Evolutionary conservation across 129 eudicot genomes (phyloP).

Genomic region (Flaveria linearis): DNA sequence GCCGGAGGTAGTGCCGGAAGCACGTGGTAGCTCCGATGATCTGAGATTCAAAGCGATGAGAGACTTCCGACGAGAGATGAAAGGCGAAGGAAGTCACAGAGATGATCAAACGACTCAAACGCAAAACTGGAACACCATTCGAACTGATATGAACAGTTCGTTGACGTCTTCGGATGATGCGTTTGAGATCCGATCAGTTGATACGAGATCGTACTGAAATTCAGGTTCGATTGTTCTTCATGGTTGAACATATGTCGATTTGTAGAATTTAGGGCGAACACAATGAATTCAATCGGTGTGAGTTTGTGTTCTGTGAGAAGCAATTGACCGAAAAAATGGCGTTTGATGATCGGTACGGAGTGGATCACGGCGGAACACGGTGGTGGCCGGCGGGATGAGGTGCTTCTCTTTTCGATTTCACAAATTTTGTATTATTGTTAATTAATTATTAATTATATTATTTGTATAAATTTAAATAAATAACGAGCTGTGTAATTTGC

Average conservation of each 20-base stretch:
- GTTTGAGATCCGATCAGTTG: slow-evolving; percentile 35
- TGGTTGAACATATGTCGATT: not conserved
- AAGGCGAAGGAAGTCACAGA: slow-evolving; percentile 30
- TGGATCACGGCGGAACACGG: not conserved
- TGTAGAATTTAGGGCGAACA: too few relatives aligned
- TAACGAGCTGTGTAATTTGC: not conserved
- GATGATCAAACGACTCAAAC: slow-evolving; percentile 17
- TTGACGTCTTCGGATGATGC: slow-evolving; percentile 37
- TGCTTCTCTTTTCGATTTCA: not conserved
- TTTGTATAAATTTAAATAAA: not conserved
- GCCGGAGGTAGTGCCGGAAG: slow-evolving; percentile 54
- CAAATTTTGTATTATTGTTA: too few relatives aligned
- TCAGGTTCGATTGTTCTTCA: not conserved
- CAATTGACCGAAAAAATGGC: not conserved
- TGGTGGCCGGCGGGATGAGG: not conserved
- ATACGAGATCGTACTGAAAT: slow-evolving; percentile 27
- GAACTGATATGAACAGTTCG: slow-evolving; percentile 33
- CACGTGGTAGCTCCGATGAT: slow-evolving; percentile 47
- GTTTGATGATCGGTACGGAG: not conserved
- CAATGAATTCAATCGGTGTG: not conserved
- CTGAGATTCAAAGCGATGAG: slow-evolving; percentile 76
- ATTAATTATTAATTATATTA: too few relatives aligned
- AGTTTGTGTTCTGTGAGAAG: not conserved
- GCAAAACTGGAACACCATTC: slow-evolving; percentile 28
- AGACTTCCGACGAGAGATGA: slow-evolving; percentile 50